A percentile compares a stretch with the other conserved stretches of the same genome.
phyloP scores from a whole-genome alignment of 495 filamentous ascomycete species.

The Xylaria nigripes region DNA sequence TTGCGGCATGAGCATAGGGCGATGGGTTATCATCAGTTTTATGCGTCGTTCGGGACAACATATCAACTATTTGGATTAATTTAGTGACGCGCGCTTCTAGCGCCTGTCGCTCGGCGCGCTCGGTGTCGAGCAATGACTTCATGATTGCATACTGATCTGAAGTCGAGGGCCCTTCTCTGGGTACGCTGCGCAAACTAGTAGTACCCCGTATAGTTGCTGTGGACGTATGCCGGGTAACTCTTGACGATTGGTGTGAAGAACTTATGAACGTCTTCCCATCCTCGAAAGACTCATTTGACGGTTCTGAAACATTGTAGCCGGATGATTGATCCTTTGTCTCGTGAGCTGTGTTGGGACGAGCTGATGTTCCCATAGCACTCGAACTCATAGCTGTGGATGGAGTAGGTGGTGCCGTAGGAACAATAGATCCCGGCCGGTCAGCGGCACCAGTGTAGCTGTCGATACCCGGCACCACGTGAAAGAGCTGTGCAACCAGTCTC shows the following conservation, averaged over 20 bases:
- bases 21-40: constrained; percentile 17
- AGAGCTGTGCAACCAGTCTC: constrained; percentile 35
- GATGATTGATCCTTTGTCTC: constrained; percentile 22
- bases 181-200: constrained; percentile 34
- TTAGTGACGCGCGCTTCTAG: constrained; percentile 45
- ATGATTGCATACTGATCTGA: constrained; percentile 32
- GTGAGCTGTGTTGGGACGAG: constrained; percentile 15
- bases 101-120: constrained; percentile 40
- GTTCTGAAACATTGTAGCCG: constrained; percentile 25
- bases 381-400: constrained; percentile 24
- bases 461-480: constrained; percentile 33
- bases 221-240: constrained; percentile 29
- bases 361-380: constrained; percentile 8
- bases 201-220: constrained; percentile 35
- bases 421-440: constrained; percentile 10
- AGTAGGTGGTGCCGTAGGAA: constrained; percentile 17
- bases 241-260: constrained; percentile 29
- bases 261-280: constrained; percentile 32
- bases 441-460: constrained; percentile 20
- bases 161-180: constrained; percentile 25
- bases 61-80: constrained; percentile 37
- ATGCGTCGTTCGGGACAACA: constrained; percentile 27
- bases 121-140: constrained; percentile 38
- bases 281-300: constrained; percentile 33
- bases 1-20: constrained; percentile 16